Evolutionary conservation across 371 early-diverging fungal species (phyloP).

Genomic region (Apophysomyces ossiformis): DNA sequence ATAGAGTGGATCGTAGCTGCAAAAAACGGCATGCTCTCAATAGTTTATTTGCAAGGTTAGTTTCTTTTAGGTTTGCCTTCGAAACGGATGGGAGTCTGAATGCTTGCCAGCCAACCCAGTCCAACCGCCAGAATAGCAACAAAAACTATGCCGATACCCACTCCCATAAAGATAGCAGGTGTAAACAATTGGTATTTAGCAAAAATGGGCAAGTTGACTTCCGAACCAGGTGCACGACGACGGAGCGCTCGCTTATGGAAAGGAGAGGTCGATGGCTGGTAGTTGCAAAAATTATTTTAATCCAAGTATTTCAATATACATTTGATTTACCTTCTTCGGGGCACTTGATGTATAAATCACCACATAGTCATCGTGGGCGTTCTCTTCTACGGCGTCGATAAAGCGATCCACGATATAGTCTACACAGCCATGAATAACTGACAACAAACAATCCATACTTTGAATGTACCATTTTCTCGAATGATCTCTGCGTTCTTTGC

Average conservation of each 20-base stretch:
- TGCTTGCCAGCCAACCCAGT: constrained; percentile 47
- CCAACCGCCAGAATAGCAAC: constrained; percentile 47
- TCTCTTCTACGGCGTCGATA: constrained; percentile 31
- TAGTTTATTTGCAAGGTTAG: constrained; percentile 21
- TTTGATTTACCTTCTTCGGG: constrained; percentile 27
- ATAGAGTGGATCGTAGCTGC: background rate
- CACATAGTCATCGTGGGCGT: constrained; percentile 41
- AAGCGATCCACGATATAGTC: constrained; percentile 37
- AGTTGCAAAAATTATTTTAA: background rate
- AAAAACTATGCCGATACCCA: constrained; percentile 42
- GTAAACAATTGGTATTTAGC: constrained; percentile 55
- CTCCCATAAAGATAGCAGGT: constrained; percentile 53
- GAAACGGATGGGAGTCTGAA: constrained; percentile 52
- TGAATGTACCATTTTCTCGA: constrained; percentile 42
- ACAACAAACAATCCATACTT: background rate
- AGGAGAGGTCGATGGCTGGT: constrained; percentile 2
- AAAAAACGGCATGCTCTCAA: background rate
- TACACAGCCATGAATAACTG: constrained; percentile 15
- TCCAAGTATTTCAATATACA: background rate
- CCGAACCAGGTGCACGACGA: constrained; percentile 37
- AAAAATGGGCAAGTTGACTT: constrained; percentile 42
- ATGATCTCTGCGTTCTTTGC: constrained; percentile 25
- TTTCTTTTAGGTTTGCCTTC: constrained; percentile 53
- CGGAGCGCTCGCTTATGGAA: constrained; percentile 23
- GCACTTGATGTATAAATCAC: constrained; percentile 53